phyloP scores from a whole-genome alignment of 2,329 filamentous ascomycete genomes.

The Penicillium sp. region DNA sequence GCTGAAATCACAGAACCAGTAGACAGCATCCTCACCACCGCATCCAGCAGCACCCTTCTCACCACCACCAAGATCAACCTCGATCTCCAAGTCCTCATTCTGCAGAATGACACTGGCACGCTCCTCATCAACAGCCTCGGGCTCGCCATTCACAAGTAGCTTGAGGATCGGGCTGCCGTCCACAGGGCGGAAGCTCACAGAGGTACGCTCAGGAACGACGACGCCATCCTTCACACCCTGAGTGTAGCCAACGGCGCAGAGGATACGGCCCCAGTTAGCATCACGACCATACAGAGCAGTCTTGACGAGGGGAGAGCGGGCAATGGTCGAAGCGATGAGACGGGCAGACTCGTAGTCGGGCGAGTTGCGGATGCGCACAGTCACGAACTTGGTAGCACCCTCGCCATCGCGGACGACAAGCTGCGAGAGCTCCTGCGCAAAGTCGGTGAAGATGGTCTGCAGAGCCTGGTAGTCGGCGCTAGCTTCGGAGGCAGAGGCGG shows the following conservation, averaged over 20 bases:
- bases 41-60: constrained; percentile 47
- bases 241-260: constrained; percentile 89
- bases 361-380: constrained; percentile 80
- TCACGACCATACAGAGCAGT: constrained; percentile 96
- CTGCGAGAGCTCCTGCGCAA: constrained; percentile 84
- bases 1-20: constrained; percentile 72
- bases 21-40: constrained; percentile 61
- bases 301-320: constrained; percentile 91
- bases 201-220: constrained; percentile 62
- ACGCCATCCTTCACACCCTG: constrained; percentile 54
- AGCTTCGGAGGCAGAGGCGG: constrained; percentile 47
- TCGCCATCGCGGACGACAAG: constrained; percentile 95
- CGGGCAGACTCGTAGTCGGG: constrained; percentile 73
- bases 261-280: constrained; percentile 97
- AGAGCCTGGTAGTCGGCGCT: constrained; percentile 72
- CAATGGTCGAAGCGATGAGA: constrained; percentile 84
- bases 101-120: constrained; percentile 65
- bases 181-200: constrained; percentile 65
- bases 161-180: constrained; percentile 64
- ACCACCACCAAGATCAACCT: constrained; percentile 63
- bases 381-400: constrained; percentile 97
- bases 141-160: constrained; percentile 66
- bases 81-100: constrained; percentile 67
- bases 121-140: constrained; percentile 65
- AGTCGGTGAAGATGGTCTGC: constrained; percentile 72